These are phyloP conservation scores for Pelargonium citronellum DNA, from an alignment of 441 rosid genomes.

Conservation along the genomic window DNA sequence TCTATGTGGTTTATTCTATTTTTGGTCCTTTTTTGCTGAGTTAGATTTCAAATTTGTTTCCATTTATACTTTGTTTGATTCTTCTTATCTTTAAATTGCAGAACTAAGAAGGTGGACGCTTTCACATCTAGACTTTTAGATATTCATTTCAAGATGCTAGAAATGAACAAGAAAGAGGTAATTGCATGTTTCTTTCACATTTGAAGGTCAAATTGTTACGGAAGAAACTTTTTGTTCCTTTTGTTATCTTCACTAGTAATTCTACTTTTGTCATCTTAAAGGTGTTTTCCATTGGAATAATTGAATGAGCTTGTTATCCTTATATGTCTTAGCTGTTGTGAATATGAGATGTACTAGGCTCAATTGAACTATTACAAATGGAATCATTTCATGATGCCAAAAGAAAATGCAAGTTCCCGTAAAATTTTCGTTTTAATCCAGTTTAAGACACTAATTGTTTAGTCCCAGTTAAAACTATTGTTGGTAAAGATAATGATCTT, in stretches of 20 bases:
- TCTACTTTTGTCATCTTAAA: not conserved
- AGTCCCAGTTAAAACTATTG: slow-evolving; percentile 11
- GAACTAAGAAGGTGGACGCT: slow-evolving; percentile 81
- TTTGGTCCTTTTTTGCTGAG: slow-evolving; percentile 9
- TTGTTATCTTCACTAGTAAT: not conserved
- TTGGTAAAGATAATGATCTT: slow-evolving; percentile 14
- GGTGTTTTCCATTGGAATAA: not conserved
- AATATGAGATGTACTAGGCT: not conserved
- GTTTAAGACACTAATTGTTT: slow-evolving; percentile 9
- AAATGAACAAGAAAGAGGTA: slow-evolving; percentile 82
- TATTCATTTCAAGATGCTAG: slow-evolving; percentile 86
- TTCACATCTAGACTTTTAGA: slow-evolving; percentile 91
- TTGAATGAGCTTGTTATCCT: not conserved
- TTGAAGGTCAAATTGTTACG: slow-evolving; percentile 4
- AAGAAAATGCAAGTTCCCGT: not conserved
- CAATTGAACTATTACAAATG: not conserved
- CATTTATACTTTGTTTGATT: not conserved
- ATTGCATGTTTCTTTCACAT: slow-evolving; percentile 5
- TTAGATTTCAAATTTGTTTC: not conserved
- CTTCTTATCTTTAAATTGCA: slow-evolving; percentile 30
- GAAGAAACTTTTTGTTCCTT: slow-evolving; percentile 9
- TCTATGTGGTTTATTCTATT: not conserved
- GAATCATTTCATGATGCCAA: not conserved
- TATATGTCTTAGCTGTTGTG: not conserved
- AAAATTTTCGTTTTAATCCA: not conserved